Base-by-base conservation (phyloP, 352 stramenopile species). In the Globisporangium ultimum region DNA sequence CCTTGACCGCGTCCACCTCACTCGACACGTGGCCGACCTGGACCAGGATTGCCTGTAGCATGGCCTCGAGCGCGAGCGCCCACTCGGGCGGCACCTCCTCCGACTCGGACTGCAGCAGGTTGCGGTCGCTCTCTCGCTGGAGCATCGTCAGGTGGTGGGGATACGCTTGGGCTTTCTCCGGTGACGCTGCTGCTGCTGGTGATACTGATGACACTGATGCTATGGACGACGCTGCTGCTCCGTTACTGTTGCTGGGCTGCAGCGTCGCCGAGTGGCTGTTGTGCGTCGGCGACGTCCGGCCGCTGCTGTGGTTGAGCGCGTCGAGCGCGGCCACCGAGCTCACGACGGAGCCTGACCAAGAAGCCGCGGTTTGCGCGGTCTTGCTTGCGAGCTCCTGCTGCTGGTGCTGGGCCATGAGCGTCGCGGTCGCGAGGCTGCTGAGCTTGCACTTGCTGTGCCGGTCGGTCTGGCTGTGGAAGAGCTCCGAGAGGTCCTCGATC, bases 401-500 rank as follows among this genome's bases (percentile, higher is more conserved):
- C 28, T 58, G 63, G 38, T 54, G 56, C 32, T 53, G 51, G 36
- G 15, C 41, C 13, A 28, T 42, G 45, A 18, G 18, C 4, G 45
- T 22, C 53, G 53, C 17, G n/a, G 28, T n/a, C 12, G 24, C 24
- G 24, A 53, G 60, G 17, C 36, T 66, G 46, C 53, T 66, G 41
- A 58, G 58, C 18, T 58, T 60, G 48, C 53, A 48, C 58, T 68
- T 58, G 38, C 50, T 47, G 48, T 53, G 55, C 21, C 64, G 61
- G 21, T 78, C 59, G 18, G 65, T 36, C 48, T 78, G 69, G 32
- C 56, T 36, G 55, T 82, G 72, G 49, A 82, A 77, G 45, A 76
- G 66, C 56, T 80, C 63, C 17, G 75, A 74, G 15, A 91, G 60
- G 42, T 88, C 78, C 64, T 91, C 79, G 53, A 91, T 87, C 63